Conservation (phyloP, 768 basidiomycete genomes). For the Kwoniella sp. region DNA sequence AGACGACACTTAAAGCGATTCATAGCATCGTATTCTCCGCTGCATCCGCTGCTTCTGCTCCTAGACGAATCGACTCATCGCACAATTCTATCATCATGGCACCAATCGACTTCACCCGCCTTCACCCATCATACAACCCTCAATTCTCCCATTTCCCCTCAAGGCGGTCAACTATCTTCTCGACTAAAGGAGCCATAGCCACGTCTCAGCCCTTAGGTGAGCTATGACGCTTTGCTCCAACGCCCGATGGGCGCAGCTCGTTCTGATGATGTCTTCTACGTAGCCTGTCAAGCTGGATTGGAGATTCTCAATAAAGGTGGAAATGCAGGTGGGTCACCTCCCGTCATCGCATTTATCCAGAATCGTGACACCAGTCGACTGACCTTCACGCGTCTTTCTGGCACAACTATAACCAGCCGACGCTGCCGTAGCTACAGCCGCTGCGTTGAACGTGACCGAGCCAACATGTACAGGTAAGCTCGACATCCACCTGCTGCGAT, state of each 20-base stretch:
- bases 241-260: slow-evolving; percentile 16
- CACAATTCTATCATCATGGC: slow-evolving; percentile 38
- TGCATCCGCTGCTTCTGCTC: too few species aligned
- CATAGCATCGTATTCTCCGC: too few species aligned
- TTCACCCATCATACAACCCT: slow-evolving; percentile 66
- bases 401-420: slow-evolving; percentile 64
- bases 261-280: slow-evolving; percentile 21
- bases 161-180: slow-evolving; percentile 81
- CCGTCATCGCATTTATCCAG: too few species aligned
- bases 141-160: slow-evolving; percentile 74
- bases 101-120: slow-evolving; percentile 64
- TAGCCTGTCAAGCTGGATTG: slow-evolving; percentile 86
- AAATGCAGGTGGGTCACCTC: slow-evolving; percentile 74
- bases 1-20: too few species aligned
- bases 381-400: too few species aligned
- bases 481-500: slow-evolving; percentile 44
- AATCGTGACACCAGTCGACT: too few species aligned
- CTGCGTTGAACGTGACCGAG: slow-evolving; percentile 81
- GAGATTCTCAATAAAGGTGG: slow-evolving; percentile 91
- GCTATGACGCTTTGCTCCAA: background rate
- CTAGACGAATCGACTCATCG: too few species aligned
- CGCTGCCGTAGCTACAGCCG: slow-evolving; percentile 90
- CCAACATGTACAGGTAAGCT: slow-evolving; percentile 92
- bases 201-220: slow-evolving; percentile 72
- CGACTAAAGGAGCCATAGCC: slow-evolving; percentile 81